Evolutionary conservation across 2,329 filamentous ascomycete genomes (phyloP).

Genomic region (Ilyonectria sp.): DNA sequence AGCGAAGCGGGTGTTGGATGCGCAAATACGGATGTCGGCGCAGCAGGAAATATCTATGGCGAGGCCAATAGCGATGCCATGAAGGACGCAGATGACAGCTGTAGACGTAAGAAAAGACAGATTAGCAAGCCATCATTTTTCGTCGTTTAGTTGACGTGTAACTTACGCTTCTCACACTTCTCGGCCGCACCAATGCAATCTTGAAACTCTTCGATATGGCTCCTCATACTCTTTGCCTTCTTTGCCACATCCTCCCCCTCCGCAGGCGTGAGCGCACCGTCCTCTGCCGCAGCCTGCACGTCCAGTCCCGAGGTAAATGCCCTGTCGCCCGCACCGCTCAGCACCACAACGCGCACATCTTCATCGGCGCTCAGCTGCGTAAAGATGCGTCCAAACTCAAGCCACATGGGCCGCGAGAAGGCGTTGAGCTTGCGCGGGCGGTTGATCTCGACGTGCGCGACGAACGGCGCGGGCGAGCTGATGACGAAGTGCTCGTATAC

Average conservation of each 20-base stretch:
- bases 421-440: slow-evolving; percentile 89
- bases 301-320: slow-evolving; percentile 92
- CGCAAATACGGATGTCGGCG: slow-evolving; percentile 79
- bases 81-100: slow-evolving; percentile 87
- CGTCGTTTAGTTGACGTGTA: slow-evolving; percentile 7
- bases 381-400: slow-evolving; percentile 83
- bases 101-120: slow-evolving; percentile 19
- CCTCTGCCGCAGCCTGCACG: slow-evolving; percentile 77
- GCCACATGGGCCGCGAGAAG: slow-evolving; percentile 89
- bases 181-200: slow-evolving; percentile 82
- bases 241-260: slow-evolving; percentile 72
- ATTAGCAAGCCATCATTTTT: slow-evolving; percentile 32
- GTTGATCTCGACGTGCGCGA: slow-evolving; percentile 95
- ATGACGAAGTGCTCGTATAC: slow-evolving; percentile 80
- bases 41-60: slow-evolving; percentile 81
- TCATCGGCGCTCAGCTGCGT: slow-evolving; percentile 78
- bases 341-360: slow-evolving; percentile 81
- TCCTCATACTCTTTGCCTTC: slow-evolving; percentile 72
- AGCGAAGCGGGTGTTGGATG: slow-evolving; percentile 72
- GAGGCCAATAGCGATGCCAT: slow-evolving; percentile 84
- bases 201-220: slow-evolving; percentile 86
- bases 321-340: slow-evolving; percentile 85
- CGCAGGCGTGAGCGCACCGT: slow-evolving; percentile 58
- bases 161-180: slow-evolving; percentile 87
- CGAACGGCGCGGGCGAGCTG: slow-evolving; percentile 78